phyloP scores from a whole-genome alignment of 2,329 filamentous ascomycete species.

The Nothophaeocryptopus gaeumannii region DNA sequence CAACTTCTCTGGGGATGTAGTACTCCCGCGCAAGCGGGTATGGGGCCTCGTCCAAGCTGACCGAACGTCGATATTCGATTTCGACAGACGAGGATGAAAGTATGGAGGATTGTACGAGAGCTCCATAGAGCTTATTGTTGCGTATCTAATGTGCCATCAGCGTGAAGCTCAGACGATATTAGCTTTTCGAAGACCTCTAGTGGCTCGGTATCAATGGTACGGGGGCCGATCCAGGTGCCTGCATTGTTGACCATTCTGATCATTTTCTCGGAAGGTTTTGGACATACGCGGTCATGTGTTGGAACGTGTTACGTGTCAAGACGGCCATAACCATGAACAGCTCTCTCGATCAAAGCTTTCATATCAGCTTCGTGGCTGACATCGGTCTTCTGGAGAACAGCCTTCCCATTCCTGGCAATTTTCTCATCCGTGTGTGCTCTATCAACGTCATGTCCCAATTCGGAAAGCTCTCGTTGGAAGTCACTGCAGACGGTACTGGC shows the following conservation, averaged over 20 bases:
- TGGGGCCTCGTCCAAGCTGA: too few relatives aligned
- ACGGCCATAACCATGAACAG: slow-evolving; percentile 32
- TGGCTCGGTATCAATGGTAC: too few relatives aligned
- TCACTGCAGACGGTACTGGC: slow-evolving; percentile 34
- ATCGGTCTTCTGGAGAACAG: slow-evolving; percentile 34
- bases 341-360: slow-evolving; percentile 24
- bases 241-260: too few relatives aligned
- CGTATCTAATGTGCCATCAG: too few relatives aligned
- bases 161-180: too few relatives aligned
- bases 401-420: slow-evolving; percentile 16
- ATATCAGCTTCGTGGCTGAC: slow-evolving; percentile 32
- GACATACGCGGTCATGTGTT: not conserved
- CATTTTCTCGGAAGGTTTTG: not conserved
- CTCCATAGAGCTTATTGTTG: too few relatives aligned
- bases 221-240: too few relatives aligned
- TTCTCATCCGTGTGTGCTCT: slow-evolving; percentile 21
- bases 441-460: slow-evolving; percentile 29
- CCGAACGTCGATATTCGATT: too few relatives aligned
- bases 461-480: slow-evolving; percentile 28
- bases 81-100: too few relatives aligned
- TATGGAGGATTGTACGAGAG: too few relatives aligned
- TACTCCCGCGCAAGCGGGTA: too few relatives aligned
- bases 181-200: not conserved
- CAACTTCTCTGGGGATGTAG: too few relatives aligned
- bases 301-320: slow-evolving; percentile 13